phyloP scores from a whole-genome alignment of 2,329 filamentous ascomycete species.

The Pseudogymnoascus sp. region DNA sequence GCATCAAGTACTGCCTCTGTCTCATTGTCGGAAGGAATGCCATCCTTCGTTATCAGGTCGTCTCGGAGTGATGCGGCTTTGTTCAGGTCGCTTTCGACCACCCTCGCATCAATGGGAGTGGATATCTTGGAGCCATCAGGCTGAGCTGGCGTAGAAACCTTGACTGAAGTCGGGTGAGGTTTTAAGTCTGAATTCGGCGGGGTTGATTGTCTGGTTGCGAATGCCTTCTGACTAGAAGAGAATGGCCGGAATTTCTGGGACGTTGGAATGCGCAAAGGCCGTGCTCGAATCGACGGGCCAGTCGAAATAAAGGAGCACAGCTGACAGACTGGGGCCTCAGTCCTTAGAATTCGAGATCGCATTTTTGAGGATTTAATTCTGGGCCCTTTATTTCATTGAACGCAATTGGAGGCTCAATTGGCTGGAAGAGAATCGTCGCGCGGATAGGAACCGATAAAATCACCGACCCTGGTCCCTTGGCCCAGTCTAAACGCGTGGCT shows the following conservation, averaged over 20 bases:
- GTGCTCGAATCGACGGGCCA: slow-evolving; percentile 8
- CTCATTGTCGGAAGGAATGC: slow-evolving; percentile 21
- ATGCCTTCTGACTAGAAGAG: slow-evolving; percentile 16
- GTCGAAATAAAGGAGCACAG: slow-evolving; percentile 33
- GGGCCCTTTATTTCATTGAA: neutral
- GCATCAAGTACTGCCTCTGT: slow-evolving; percentile 15
- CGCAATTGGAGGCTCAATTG: neutral
- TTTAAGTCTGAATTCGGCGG: neutral
- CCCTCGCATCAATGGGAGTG: slow-evolving; percentile 12
- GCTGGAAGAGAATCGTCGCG: slow-evolving; percentile 5
- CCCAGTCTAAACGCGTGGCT: slow-evolving; percentile 4
- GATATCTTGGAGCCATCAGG: neutral
- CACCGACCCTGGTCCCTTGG: slow-evolving; percentile 1
- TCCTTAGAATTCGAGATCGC: slow-evolving; percentile 31
- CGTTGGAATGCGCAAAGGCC: slow-evolving; percentile 15
- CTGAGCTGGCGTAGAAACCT: neutral
- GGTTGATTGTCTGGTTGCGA: slow-evolving; percentile 11
- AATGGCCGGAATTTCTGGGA: slow-evolving; percentile 17
- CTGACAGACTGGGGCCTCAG: slow-evolving; percentile 34
- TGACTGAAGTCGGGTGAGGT: neutral
- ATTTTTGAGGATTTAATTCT: slow-evolving; percentile 24
- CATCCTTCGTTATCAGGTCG: slow-evolving; percentile 17
- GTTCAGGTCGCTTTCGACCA: slow-evolving; percentile 19
- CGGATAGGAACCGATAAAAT: slow-evolving; percentile 2
- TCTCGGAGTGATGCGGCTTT: slow-evolving; percentile 18